A percentile compares a stretch with the other conserved stretches of the same genome.
These are phyloP conservation scores for Paracoccidioides brasiliensis DNA, from an alignment of 2,329 filamentous ascomycete species.

Conservation along the genomic window DNA sequence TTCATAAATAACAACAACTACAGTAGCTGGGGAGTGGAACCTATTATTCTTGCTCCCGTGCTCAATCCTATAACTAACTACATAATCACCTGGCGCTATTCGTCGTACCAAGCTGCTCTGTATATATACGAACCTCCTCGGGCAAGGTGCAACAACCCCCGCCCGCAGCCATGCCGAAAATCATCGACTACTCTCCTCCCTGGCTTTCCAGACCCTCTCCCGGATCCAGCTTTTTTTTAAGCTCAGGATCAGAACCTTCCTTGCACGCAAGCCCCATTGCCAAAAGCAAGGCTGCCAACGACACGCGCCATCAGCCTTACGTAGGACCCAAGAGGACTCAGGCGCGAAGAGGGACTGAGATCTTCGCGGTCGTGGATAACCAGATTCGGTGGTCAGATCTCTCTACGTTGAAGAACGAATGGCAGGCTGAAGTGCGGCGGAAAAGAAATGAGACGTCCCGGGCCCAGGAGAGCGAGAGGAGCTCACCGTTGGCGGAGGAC, in stretches of 20 bases:
- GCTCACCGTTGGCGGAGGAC: conserved; percentile 5
- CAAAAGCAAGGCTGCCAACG: conserved; percentile 17
- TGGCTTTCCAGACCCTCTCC: conserved; percentile 73
- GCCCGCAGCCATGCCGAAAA: conserved; percentile 57
- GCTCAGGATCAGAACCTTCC: conserved; percentile 33
- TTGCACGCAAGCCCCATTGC: conserved; percentile 10
- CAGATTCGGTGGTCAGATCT: conserved; percentile 89
- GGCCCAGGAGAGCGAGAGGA: conserved; percentile 9
- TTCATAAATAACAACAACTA: background rate
- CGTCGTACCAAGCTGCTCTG: background rate
- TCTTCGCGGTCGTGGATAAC: conserved; percentile 78
- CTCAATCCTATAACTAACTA: background rate
- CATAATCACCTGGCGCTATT: background rate
- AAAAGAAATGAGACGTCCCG: conserved; percentile 17
- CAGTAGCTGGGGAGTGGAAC: background rate
- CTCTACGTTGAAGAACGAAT: conserved; percentile 57
- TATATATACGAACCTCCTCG: background rate
- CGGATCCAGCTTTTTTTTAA: conserved; percentile 63
- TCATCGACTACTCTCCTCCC: conserved; percentile 70
- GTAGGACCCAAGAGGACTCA: conserved; percentile 48
- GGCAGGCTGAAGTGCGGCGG: conserved; percentile 28
- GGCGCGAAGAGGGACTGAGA: conserved; percentile 67
- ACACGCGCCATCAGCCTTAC: conserved; percentile 17
- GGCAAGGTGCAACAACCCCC: background rate
- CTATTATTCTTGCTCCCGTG: background rate